Evolutionary conservation across 805 yeast species (phyloP), one percentile per base, ranked within the genome.

Genomic region (Candida stauntonica): DNA sequence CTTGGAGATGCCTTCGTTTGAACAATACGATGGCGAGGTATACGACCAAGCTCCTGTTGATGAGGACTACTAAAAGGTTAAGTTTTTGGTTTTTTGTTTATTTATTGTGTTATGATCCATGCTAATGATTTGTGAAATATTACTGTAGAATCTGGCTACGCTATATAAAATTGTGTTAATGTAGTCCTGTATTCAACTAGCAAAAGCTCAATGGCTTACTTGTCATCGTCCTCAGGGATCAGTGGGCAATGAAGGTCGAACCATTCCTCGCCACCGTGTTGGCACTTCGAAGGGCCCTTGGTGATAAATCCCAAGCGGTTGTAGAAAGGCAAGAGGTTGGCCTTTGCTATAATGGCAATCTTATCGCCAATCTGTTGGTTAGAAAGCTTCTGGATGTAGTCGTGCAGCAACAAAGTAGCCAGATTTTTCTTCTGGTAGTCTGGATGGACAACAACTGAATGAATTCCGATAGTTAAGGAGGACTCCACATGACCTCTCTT

Each of bases 341-440:
- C 73, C 54, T 85, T 87, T 21, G 88, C 85, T 43, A 91, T 72
- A 23, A 91, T 68, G 6, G 79, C 75, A 35, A 91, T 79, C 52
- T 77, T 73, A 51, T 79, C 85, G 32, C 93, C 96, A 45, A 87
- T 79, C 50, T 80, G 86, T 58, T 88, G 95, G 58, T 87, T 87
- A 34, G 86, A 77, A 61, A 91, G 67, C 57, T 91, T 86, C 61
- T 93, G 97, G 45, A 89, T 74, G 64, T 86, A 93, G 63, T 91
- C 99, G 50, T 84, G 87, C 53, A 91, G 62, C 55, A 91, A 64
- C 42, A 88, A 67, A 12, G 95, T 77, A 7, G 95, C 98, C 42
- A 93, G 67, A 56, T 85, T 86, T 62, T 79, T 75, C 42, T 89
- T 86, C 58, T 81, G 86, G 72, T 78, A 86, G 28, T 78, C 77